Evolutionary conservation across 768 basidiomycete genomes (phyloP).

Genomic region (Amanita pseudoporphyria): DNA sequence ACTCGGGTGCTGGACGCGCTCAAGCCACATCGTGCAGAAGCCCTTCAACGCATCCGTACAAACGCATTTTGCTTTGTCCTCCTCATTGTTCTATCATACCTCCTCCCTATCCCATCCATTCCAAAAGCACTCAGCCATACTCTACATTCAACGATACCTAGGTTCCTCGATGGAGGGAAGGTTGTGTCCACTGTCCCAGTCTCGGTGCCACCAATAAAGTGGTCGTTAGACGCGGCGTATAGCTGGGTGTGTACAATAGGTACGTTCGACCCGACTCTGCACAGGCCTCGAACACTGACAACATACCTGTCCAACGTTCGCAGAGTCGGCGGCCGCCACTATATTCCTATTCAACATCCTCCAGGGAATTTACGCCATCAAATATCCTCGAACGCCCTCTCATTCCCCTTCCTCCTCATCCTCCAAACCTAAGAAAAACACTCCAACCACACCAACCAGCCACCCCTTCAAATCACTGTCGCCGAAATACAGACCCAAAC

Average conservation of each 20-base stretch:
- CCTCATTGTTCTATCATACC: constrained; percentile 24
- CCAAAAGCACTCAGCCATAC: constrained; percentile 22
- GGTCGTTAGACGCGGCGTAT: constrained; percentile 27
- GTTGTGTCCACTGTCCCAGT: background rate
- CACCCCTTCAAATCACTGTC: constrained; percentile 19
- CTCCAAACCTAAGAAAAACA: constrained; percentile 18
- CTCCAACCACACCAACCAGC: constrained; percentile 3
- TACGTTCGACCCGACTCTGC: constrained; percentile 11
- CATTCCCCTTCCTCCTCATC: constrained; percentile 25
- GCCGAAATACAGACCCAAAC: constrained; percentile 32
- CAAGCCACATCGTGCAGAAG: constrained; percentile 37
- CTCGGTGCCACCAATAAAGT: constrained; percentile 6
- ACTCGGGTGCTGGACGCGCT: constrained; percentile 18
- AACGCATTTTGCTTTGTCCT: constrained; percentile 28
- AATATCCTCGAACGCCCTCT: constrained; percentile 29
- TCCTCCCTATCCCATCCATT: constrained; percentile 31
- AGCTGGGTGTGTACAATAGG: constrained; percentile 31
- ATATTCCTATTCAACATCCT: constrained; percentile 31
- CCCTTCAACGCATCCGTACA: constrained; percentile 30
- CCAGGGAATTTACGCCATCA: constrained; percentile 30
- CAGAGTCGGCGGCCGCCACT: constrained; percentile 25
- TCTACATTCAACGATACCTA: constrained; percentile 9
- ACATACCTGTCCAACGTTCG: background rate
- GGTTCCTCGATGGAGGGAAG: background rate
- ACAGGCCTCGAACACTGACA: background rate